A percentile compares a stretch with the other conserved stretches of the same genome.
Evolutionary conservation across 2,329 filamentous ascomycete genomes (phyloP).

Genomic region (Colletotrichum sp.): DNA sequence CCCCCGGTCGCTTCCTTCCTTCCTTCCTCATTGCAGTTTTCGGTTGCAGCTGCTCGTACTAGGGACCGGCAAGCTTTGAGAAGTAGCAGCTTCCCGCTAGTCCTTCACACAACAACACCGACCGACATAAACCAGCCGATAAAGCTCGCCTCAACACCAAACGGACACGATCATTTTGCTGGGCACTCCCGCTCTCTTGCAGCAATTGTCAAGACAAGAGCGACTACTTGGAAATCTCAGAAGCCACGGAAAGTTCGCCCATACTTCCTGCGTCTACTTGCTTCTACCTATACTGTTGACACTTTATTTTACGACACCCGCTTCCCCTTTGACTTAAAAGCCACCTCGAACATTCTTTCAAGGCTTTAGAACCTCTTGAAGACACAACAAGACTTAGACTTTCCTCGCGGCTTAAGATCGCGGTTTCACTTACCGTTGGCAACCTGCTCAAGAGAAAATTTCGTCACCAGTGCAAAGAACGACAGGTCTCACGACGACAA

Average conservation of each 20-base stretch:
- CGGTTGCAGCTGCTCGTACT: background rate
- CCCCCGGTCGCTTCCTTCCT: background rate
- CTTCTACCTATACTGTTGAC: background rate
- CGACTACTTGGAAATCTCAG: background rate
- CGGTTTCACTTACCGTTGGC: background rate
- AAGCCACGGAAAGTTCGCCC: background rate
- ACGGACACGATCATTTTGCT: rapidly evolving
- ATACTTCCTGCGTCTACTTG: background rate
- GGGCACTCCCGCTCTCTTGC: background rate
- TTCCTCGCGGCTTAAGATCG: background rate
- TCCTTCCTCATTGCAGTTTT: rapidly evolving
- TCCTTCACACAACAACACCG: background rate
- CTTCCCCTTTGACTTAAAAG: rapidly evolving
- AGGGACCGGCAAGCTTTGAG: rapidly evolving
- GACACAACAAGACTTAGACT: background rate
- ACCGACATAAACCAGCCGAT: rapidly evolving
- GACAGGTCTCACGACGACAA: too few species aligned
- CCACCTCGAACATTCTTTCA: rapidly evolving
- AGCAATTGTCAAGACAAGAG: rapidly evolving
- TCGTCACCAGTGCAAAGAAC: too few species aligned
- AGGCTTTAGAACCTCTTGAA: background rate
- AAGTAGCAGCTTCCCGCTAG: background rate
- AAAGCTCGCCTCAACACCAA: background rate
- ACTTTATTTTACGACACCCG: rapidly evolving
- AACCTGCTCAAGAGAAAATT: rapidly evolving